Evolutionary conservation across 495 filamentous ascomycete genomes (phyloP).

Genomic region (Xylaria intraflava): DNA sequence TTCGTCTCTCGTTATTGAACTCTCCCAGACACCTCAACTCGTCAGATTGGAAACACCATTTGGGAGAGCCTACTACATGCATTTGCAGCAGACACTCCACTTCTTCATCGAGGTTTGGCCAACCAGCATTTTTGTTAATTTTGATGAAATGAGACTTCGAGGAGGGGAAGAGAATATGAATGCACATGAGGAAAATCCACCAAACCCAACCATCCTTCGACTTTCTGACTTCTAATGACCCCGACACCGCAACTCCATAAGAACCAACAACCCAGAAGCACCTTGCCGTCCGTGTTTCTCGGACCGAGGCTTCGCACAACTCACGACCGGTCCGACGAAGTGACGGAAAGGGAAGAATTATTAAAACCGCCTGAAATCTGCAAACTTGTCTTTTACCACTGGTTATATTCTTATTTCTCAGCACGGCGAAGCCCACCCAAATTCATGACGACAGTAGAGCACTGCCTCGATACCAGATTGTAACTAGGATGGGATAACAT

Average conservation of each 20-base stretch:
- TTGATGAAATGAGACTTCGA: slow-evolving; percentile 20
- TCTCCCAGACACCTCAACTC: slow-evolving; percentile 31
- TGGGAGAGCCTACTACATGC: slow-evolving; percentile 32
- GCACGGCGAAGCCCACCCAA: slow-evolving; percentile 17
- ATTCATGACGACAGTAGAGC: slow-evolving; percentile 13
- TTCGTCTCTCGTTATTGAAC: slow-evolving; percentile 31
- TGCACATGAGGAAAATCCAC: slow-evolving; percentile 24
- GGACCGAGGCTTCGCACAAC: not conserved
- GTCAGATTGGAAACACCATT: slow-evolving; percentile 46
- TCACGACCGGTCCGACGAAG: not conserved
- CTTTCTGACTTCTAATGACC: slow-evolving; percentile 26
- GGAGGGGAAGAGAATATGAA: slow-evolving; percentile 32
- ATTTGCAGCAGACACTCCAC: slow-evolving; percentile 33
- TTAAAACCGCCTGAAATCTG: slow-evolving; percentile 13
- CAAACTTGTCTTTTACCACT: slow-evolving; percentile 26
- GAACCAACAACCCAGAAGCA: slow-evolving; percentile 4
- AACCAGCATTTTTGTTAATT: slow-evolving; percentile 33
- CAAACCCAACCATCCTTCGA: slow-evolving; percentile 20
- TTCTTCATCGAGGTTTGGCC: slow-evolving; percentile 44
- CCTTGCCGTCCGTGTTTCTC: not conserved
- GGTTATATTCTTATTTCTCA: slow-evolving; percentile 9
- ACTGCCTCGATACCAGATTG: slow-evolving; percentile 18
- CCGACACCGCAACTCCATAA: slow-evolving; percentile 21
- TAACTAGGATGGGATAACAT: slow-evolving; percentile 14
- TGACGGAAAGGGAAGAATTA: slow-evolving; percentile 17